These are phyloP conservation scores for Porphyridium purpureum DNA, from an alignment of 23 red algal species.

Conservation along the genomic window DNA sequence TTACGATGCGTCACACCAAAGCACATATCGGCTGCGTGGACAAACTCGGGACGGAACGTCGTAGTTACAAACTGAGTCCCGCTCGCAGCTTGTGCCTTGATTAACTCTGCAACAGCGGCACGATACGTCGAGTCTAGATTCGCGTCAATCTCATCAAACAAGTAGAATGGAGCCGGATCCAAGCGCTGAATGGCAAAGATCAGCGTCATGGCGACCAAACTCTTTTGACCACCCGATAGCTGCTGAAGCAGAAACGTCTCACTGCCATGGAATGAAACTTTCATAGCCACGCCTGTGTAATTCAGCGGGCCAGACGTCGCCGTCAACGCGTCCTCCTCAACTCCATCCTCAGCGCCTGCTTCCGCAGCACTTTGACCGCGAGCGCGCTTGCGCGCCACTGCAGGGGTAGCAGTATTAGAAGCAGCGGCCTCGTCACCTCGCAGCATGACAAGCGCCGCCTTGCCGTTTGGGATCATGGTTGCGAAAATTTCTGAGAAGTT, in stretches of 20 bases:
- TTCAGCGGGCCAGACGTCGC: conserved; percentile 7
- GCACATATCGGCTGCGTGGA: conserved; percentile 68
- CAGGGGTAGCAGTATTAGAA: too few species aligned
- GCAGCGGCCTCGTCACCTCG: conserved; percentile 3
- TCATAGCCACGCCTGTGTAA: conserved; percentile 84
- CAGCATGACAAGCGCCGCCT: conserved; percentile 69
- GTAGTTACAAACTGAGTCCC: conserved; percentile 86
- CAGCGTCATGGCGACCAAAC: conserved; percentile 80
- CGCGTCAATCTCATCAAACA: conserved; percentile 99
- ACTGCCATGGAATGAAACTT: conserved; percentile 54
- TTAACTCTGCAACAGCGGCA: conserved; percentile 48
- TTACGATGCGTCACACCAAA: conserved; percentile 72
- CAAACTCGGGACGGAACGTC: conserved; percentile 92
- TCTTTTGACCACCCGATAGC: conserved; percentile 88
- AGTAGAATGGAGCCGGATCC: conserved; percentile 94
- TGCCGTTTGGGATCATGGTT: conserved; percentile 72
- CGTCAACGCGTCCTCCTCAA: conserved; percentile 1
- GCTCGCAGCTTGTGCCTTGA: conserved; percentile 24
- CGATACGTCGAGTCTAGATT: conserved; percentile 82
- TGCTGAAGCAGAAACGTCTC: conserved; percentile 46
- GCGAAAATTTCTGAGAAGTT: conserved; percentile 77
- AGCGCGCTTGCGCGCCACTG: too few species aligned
- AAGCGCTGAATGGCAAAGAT: conserved; percentile 95
- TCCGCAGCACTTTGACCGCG: too few species aligned
- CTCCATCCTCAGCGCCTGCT: neutral